Base-by-base conservation (phyloP, 306 rosid genomes). In the Cucumis hystrix region DNA sequence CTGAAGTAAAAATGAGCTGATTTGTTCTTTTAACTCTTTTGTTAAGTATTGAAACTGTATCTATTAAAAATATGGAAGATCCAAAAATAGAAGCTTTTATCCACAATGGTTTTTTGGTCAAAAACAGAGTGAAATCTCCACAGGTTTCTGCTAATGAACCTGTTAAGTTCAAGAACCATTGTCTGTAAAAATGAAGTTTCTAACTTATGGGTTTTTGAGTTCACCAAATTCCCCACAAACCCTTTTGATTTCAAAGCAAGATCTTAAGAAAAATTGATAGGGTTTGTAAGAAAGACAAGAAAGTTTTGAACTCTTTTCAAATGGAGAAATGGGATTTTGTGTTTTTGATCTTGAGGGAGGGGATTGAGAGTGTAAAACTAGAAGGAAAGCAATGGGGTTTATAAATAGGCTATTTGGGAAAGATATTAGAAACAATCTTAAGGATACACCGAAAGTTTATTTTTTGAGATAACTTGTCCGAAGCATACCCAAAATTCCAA, bases 31-130 rank as follows among this genome's bases (percentile, higher is more conserved):
- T 35, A 15, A 6, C 3, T 45, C 10, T 60, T 40, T 11, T 21
- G 87, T 74, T 81, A 88, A 59, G 95, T 89, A 55, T 85, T 90
- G 79, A 75, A 61, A 74, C 81, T 80, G 84, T 91, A 83, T 61
- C 82, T 86, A 84, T 83, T 88, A 23, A 89, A 88, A 54, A 91
- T 83, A 33, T 91, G 97, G 78, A 91, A 91, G 85, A 89, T 93
- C 98, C 97, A 89, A 71, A 91, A 91, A 64, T 93, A 89, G 67
- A 84, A 87, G 86, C 96, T 87, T 79, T 89, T 88, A 75, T 81
- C 89, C 28, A 88, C 84, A 73, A 79, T 76, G 21, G 83, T 81
- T 81, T 88, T 91, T 71, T 82, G 79, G 30, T 76, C 89, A 35
- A 86, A 79, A 81, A 61, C 81, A 75, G 88, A 88, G 90, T 83